Percentiles rank a stretch among this genome's conserved stretches.
Conservation (phyloP, 768 basidiomycete genomes). For the Sporobolomyces pararoseus region DNA sequence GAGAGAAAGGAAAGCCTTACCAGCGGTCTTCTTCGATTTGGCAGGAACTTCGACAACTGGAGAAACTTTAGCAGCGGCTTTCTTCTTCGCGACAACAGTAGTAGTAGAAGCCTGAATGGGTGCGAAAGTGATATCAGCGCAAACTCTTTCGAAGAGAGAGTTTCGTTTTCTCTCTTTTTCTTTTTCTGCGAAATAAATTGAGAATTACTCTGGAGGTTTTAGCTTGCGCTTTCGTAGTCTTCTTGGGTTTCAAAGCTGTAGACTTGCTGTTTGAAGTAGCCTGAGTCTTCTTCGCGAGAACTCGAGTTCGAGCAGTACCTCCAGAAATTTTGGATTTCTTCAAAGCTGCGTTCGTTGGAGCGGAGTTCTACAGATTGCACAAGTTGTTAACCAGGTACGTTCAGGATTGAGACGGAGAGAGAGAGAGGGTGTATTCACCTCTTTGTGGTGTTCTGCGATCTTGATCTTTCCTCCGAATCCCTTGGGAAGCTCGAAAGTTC, state of each 20-base stretch:
- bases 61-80: neutral
- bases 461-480: conserved; percentile 69
- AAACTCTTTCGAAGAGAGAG: neutral
- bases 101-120: no score
- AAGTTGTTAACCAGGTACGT: neutral
- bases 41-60: neutral
- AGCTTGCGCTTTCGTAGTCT: neutral
- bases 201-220: no score
- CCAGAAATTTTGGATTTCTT: neutral
- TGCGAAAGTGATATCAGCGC: neutral
- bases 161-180: no score
- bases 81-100: neutral
- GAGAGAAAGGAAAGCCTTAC: neutral
- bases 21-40: neutral
- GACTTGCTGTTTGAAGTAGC: no score
- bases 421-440: neutral
- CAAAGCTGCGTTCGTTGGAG: neutral
- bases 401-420: neutral
- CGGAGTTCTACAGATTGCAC: neutral
- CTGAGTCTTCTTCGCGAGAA: neutral
- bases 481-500: conserved; percentile 80
- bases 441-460: neutral
- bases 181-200: no score
- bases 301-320: neutral
- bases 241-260: neutral